Base-by-base conservation (phyloP, 2,329 filamentous ascomycete species). In the Colletotrichum acutatum region DNA sequence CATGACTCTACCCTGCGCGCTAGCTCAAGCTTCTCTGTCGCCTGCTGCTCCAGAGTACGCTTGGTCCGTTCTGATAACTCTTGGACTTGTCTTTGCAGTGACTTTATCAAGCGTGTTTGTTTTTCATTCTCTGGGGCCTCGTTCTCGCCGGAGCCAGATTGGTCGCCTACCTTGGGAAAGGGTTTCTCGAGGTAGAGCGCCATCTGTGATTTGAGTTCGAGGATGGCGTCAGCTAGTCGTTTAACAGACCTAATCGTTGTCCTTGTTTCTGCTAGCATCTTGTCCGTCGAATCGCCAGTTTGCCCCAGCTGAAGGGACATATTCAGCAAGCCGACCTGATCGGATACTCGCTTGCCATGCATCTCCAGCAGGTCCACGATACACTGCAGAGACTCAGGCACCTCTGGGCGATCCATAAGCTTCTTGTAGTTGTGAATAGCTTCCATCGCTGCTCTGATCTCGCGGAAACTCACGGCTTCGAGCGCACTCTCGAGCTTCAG, bases 381-480 rank as follows among this genome's bases (percentile, higher is more conserved):
- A 42, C 53, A 70, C 28, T 49, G 11, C 46, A 71, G 22, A 14
- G 32, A 26, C 1, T 71, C 26, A 32, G 30, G 54, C 30, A 73
- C 16, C 3, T 73, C 71, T 11, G 22, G n/a, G 46, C 62, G 68
- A 22, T 11, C 42, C 42, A 73, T 14, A 9, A 66, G 61, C 26
- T 24, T 7, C 37, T 62, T 59, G 54, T 73, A 73, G 54, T 14
- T 42, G 32, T 71, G 26, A 49, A 71, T 49, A 22, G 58, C 32
- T n/a, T 52, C 37, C 22, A 73, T 14, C 19, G 71, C 67, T 19
- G 34, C 11, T 22, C 64, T 37, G 42, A 66, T 46, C 9, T 71
- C 42, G 34, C 24, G 30, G 14, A 60, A 32, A 4, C 14, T 3
- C 26, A 66, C 16, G 7, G 24, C 37, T 14, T 37, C 37, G n/a